Evolutionary conservation across 805 yeast genomes (phyloP), one percentile per base, ranked within the genome.

Genomic region (Debaryomyces castellii): DNA sequence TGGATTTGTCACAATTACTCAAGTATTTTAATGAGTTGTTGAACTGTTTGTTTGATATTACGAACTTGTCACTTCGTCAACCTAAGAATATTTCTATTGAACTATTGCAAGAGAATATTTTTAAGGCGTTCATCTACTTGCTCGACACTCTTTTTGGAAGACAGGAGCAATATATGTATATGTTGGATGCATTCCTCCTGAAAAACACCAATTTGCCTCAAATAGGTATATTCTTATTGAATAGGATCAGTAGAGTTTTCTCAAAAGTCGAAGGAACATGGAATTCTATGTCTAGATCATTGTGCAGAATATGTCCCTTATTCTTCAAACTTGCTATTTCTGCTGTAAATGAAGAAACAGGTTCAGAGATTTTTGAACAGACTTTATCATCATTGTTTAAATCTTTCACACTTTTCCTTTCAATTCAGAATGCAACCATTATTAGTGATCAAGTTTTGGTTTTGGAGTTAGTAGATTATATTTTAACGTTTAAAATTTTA

Each of bases 61-160:
- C 62, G 21, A 71, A 66, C 37, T 34, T 44, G 12, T 55, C 69
- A 7, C 46, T 58, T 47, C 49, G 50, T n/a, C 68, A 63, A 42
- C 49, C 58, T 5, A 41, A 47, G 2, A 36, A 53, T 21, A 54
- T 63, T 9, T 59, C 62, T 33, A 54, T 57, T 48, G 68, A 65
- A 30, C 60, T 57, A 32, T 55, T 71, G 28, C 64, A 61, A 45
- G 73, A 66, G 42, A 59, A 63, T 45, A 41, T 62, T 11, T 84
- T 84, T 60, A 79, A 78, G 51, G 75, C 87, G 2, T 69, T 82
- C 28, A 78, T 84, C 36, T 83, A 81, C 50, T 64, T 83, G 43
- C 61, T 86, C 27, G 89, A 85, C 60, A 71, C 81, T 41, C 73
- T 83, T 14, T 68, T 84, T 53, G 88, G 86, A 2, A 77, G 84